Conservation (phyloP, 1,284 basidiomycete species). For the Trichosporon inkin region DNA sequence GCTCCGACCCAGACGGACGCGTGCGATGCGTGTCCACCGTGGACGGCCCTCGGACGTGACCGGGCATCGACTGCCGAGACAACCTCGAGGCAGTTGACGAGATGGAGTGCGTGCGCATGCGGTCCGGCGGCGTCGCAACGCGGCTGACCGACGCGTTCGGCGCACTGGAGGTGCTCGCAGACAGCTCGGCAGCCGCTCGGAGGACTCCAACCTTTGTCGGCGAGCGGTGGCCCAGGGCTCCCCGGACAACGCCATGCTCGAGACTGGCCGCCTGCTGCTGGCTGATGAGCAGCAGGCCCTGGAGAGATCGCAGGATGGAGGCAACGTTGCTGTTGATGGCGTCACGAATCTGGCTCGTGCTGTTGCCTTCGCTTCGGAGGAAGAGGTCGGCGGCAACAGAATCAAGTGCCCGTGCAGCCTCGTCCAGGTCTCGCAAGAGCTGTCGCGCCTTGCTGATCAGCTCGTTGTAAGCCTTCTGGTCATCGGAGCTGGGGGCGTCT, state of each 20-base stretch:
- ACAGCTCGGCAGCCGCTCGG: constrained; percentile 5
- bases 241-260: constrained; percentile 30
- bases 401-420: constrained; percentile 22
- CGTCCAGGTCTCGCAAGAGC: constrained; percentile 38
- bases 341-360: constrained; percentile 5
- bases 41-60: constrained; percentile 9
- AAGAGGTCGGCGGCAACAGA: constrained; percentile 18
- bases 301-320: constrained; percentile 27
- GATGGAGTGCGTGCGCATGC: constrained; percentile 7
- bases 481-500: constrained; percentile 22
- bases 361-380: constrained; percentile 12
- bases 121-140: neutral
- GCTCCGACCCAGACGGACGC: constrained; percentile 30
- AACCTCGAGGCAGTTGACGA: constrained; percentile 13
- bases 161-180: neutral
- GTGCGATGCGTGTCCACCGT: constrained; percentile 11
- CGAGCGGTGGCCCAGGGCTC: constrained; percentile 31
- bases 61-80: neutral
- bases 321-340: constrained; percentile 20
- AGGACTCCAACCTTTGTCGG: constrained; percentile 10
- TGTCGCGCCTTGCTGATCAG: constrained; percentile 38
- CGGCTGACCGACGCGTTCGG: neutral
- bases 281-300: constrained; percentile 32
- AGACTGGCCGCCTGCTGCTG: constrained; percentile 33
- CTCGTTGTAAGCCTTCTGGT: constrained; percentile 32